Base-by-base conservation (phyloP, 352 stramenopile species). In the Globisporangium orthogonon region DNA sequence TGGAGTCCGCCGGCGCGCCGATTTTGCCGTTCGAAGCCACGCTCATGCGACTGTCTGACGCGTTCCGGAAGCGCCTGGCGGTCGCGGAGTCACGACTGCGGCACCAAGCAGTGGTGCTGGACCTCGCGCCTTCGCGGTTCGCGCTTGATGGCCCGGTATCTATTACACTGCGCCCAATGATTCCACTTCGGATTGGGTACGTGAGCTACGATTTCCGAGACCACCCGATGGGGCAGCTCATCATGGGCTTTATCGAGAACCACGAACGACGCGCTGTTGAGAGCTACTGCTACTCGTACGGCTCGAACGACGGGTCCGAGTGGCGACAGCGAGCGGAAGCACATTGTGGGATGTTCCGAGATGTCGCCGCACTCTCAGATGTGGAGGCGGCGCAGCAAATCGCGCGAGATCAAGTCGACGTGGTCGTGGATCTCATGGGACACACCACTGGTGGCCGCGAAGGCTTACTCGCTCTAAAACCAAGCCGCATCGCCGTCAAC, bases 151-250 rank as follows among this genome's bases (percentile, higher is more conserved):
- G 6, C 2, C n/a, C 17, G 7, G 18, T 18, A 15, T 46, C 53
- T 1, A 55, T 57, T 1, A 23, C 47, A 41, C 35, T 33, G 57
- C 53, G 64, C 71, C 61, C 68, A 73, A 39, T 54, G 15, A 30
- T 65, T 58, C 58, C 84, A 68, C 58, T 91, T n/a, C 66, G 77
- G 14, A 60, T 97, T 0, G 92, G 89, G 11, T 94, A 98, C 55
- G 39, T 97, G 18, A 94, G 86, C 58, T 93, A 78, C 43, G 86
- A 98, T 70, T 96, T 98, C 54, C 78, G 85, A 0, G 93, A 98
- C 60, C 91, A 98, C 57, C 87, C 92, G 7, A 98, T 98, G 89
- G 92, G 87, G 2, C 87, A 96, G 43, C 69, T 98, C 23, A 97
- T 84, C 15, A 54, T 89, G 2, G 88, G 90, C 1, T 58, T 97